Evolutionary conservation across 2,329 filamentous ascomycete genomes (phyloP), one percentile per base, ranked within the genome.

Genomic region (Aspergillus caelatus): DNA sequence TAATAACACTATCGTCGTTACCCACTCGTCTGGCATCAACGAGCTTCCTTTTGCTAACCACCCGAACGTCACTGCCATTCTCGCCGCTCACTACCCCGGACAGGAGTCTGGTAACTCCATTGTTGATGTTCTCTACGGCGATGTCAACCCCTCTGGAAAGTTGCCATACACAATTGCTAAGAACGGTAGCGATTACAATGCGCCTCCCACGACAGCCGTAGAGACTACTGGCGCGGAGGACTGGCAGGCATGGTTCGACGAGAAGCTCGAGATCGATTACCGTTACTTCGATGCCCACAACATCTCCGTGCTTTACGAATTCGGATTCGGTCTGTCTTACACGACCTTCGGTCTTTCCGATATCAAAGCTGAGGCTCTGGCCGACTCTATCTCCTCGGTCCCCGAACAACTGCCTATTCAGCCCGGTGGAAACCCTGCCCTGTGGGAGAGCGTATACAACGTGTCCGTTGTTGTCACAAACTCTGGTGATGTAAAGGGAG

Each of bases 51-150:
- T 89, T 84, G 89, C 91, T 71, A 80, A 91, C 58, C 89, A 88
- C 77, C 86, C 88, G 41, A 96, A 96, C 77, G 84, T 96, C 56
- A 93, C 91, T 0, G 93, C 92, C 45, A 93, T 96, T 59, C 75
- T 96, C 1, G 95, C 90, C 86, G 92, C 92, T 39, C 91, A 91
- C 71, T 79, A 93, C 21, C 92, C 93, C 0, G 93, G 93, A 12
- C 90, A 96, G 74, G 91, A 97, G 76, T 91, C 89, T 26, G 93
- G 93, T 57, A 91, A 93, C 73, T 85, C 90, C 3, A 87, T 96
- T 60, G 86, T 87, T 12, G 92, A 96, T 70, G 85, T 96, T n/a
- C 86, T 97, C 12, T 96, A 94, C 76, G 93, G 93, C 50, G 86
- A 85, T 64, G 86, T 90, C 65, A 94, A 93, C 79, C 92, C 92